Conservation (phyloP, 768 basidiomycete species). For the Myochromella boudieri region DNA sequence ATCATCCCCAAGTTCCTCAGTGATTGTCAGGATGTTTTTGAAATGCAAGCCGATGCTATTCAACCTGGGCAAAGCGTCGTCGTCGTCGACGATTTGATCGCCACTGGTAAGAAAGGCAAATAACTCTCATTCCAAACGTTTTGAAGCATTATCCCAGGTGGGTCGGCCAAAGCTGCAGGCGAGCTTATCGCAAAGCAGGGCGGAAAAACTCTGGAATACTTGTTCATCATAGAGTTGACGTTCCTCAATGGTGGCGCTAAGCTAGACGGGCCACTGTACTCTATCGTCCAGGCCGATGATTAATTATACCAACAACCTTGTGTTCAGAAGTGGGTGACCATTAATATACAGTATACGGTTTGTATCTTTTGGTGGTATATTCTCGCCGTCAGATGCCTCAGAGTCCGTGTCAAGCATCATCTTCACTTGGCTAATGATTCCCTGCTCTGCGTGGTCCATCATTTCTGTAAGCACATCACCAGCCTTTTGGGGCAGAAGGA, state of each 20-base stretch:
- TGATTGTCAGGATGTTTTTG: slow-evolving; percentile 78
- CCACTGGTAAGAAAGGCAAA: slow-evolving; percentile 68
- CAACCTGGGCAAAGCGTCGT: slow-evolving; percentile 80
- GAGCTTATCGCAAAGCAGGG: slow-evolving; percentile 82
- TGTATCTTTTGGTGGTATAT: slow-evolving; percentile 28
- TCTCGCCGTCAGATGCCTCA: slow-evolving; percentile 24
- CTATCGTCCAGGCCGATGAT: slow-evolving; percentile 79
- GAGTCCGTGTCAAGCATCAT: slow-evolving; percentile 47
- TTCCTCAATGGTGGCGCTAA: slow-evolving; percentile 75
- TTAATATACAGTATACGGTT: slow-evolving; percentile 71
- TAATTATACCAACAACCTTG: slow-evolving; percentile 61
- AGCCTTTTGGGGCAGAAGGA: slow-evolving; percentile 53
- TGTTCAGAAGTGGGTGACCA: slow-evolving; percentile 74
- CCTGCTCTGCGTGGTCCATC: slow-evolving; percentile 49
- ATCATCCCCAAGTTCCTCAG: neutral
- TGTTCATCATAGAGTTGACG: slow-evolving; percentile 87
- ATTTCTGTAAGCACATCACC: slow-evolving; percentile 57
- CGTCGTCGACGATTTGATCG: slow-evolving; percentile 93
- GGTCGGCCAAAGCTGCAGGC: slow-evolving; percentile 91
- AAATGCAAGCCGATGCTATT: slow-evolving; percentile 91
- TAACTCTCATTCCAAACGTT: too few species aligned
- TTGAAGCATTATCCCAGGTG: slow-evolving; percentile 68
- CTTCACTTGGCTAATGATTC: slow-evolving; percentile 47
- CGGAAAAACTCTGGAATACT: slow-evolving; percentile 85
- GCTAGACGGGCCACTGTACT: slow-evolving; percentile 87